Percentiles rank a stretch among this genome's conserved stretches.
phyloP scores from a whole-genome alignment of 2,329 filamentous ascomycete genomes.

The Penicillium paneum region DNA sequence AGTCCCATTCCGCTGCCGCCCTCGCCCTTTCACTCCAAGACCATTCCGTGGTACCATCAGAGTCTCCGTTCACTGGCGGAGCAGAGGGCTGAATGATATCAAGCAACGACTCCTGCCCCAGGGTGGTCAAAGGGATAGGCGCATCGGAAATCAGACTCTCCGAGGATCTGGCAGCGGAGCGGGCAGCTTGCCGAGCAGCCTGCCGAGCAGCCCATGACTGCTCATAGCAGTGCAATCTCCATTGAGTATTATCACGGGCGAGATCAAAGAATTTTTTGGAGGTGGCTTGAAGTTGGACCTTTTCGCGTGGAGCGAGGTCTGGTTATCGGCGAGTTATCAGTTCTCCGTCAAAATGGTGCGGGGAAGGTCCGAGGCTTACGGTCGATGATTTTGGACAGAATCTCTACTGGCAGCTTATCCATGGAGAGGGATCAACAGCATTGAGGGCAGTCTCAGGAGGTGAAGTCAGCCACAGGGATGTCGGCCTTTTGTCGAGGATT shows the following conservation, averaged over 20 bases:
- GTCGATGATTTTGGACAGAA: conserved; percentile 60
- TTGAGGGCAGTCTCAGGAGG: conserved; percentile 18
- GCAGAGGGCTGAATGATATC: conserved; percentile 33
- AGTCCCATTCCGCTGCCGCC: conserved; percentile 72
- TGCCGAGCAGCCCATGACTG: conserved; percentile 64
- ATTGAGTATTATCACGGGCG: conserved; percentile 70
- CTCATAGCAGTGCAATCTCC: conserved; percentile 72
- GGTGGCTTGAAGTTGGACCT: conserved; percentile 66
- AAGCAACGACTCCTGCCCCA: conserved; percentile 34
- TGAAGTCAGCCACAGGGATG: conserved; percentile 5
- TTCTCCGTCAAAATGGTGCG: conserved; percentile 19
- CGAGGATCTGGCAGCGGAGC: conserved; percentile 20
- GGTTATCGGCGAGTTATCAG: conserved; percentile 16
- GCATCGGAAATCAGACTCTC: conserved; percentile 51
- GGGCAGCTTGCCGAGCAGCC: conserved; percentile 50
- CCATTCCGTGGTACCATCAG: conserved; percentile 3
- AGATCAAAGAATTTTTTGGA: conserved; percentile 64
- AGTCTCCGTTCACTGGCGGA: background rate
- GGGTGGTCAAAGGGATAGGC: conserved; percentile 31
- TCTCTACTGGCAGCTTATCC: conserved; percentile 61
- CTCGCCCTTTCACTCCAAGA: conserved; percentile 30
- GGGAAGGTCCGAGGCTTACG: conserved; percentile 48
- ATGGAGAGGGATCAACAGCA: conserved; percentile 36
- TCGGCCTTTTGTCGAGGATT: conserved; percentile 14
- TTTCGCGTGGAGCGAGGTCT: conserved; percentile 64